phyloP scores from a whole-genome alignment of 1,284 basidiomycete species.

The Puccinia coronata region DNA sequence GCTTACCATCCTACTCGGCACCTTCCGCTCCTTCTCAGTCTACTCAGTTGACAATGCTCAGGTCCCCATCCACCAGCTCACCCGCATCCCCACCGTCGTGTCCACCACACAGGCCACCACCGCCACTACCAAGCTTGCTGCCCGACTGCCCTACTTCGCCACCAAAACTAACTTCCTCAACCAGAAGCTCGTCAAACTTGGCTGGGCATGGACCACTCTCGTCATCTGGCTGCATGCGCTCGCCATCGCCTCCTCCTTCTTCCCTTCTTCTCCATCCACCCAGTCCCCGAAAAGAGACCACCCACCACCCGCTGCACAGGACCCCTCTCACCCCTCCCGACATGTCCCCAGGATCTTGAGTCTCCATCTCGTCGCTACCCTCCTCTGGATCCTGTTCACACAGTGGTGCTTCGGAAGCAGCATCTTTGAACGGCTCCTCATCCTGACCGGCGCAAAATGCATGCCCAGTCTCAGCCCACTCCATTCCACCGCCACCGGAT shows the following conservation, averaged over 20 bases:
- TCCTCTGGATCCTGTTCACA: constrained; percentile 52
- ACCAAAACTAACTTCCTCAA: constrained; percentile 58
- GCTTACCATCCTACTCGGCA: constrained; percentile 9
- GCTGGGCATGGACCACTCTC: constrained; percentile 58
- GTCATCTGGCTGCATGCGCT: constrained; percentile 50
- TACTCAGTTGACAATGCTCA: constrained; percentile 9
- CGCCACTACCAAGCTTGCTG: not conserved
- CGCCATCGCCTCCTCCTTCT: constrained; percentile 49
- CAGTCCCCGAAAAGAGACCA: too few relatives aligned
- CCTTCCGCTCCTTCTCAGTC: constrained; percentile 17
- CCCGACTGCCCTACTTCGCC: constrained; percentile 51
- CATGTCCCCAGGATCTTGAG: not conserved
- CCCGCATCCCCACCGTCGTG: too few relatives aligned
- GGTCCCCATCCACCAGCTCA: constrained; percentile 43
- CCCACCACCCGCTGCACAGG: too few relatives aligned
- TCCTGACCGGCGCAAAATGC: constrained; percentile 56
- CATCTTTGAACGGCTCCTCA: constrained; percentile 55
- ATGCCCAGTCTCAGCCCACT: constrained; percentile 44
- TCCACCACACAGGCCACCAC: not conserved
- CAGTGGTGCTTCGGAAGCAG: constrained; percentile 59
- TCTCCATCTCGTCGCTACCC: constrained; percentile 16
- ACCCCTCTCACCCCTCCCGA: constrained; percentile 2
- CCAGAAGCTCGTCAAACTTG: constrained; percentile 56
- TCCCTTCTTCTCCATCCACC: too few relatives aligned
- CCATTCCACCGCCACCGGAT: not conserved